Conservation (phyloP, 202 grass and related monocot genomes). For the Cymbopogon flexuosus region DNA sequence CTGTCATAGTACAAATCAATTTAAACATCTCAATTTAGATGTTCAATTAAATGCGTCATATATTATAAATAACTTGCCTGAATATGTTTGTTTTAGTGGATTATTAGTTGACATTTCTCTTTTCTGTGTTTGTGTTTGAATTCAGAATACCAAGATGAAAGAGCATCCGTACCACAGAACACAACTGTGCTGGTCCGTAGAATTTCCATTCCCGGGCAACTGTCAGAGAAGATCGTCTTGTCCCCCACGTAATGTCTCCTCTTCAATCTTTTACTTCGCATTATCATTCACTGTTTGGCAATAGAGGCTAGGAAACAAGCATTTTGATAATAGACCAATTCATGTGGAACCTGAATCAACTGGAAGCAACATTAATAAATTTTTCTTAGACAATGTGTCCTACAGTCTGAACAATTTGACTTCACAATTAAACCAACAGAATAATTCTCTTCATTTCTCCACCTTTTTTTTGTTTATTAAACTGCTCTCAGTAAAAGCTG, state of each 20-base stretch:
- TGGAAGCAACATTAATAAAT: not conserved
- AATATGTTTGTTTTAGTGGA: not conserved
- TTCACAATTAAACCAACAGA: not conserved
- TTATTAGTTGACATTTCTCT: conserved; percentile 22
- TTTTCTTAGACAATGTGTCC: not conserved
- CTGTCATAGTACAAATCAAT: not conserved
- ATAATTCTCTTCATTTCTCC: not conserved
- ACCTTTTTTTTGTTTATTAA: not conserved
- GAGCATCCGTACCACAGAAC: conserved; percentile 47
- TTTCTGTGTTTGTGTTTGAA: conserved; percentile 29
- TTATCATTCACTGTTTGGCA: not conserved
- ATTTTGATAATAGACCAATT: not conserved
- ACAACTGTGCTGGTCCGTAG: conserved; percentile 54
- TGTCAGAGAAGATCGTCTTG: conserved; percentile 41
- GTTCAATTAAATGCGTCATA: conserved; percentile 18
- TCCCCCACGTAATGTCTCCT: conserved; percentile 35
- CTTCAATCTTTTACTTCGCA: not conserved
- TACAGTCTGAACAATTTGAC: not conserved
- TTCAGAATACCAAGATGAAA: conserved; percentile 69
- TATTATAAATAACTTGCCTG: not conserved
- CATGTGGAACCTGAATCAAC: not conserved
- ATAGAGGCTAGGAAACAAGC: not conserved
- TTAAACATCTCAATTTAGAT: not conserved
- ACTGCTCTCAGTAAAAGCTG: not conserved
- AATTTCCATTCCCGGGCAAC: conserved; percentile 32